Conservation (phyloP, 305 asterid genomes). For the Solanum hybrid region DNA sequence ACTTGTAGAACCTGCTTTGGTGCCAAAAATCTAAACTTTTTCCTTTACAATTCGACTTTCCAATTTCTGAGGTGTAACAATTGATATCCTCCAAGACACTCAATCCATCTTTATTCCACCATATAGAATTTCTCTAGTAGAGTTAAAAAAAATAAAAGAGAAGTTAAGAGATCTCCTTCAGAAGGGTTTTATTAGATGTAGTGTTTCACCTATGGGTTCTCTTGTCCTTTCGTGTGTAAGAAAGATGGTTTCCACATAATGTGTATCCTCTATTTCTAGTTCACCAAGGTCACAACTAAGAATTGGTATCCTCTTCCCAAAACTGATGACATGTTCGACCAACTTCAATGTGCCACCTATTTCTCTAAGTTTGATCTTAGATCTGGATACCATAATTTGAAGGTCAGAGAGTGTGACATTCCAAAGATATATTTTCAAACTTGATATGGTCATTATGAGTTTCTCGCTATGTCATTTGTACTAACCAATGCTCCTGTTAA, state of each 20-base stretch:
- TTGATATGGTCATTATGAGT: not conserved
- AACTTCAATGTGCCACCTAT: not conserved
- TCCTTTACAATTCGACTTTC: not conserved
- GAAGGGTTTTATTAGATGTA: not conserved
- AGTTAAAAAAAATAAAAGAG: no score
- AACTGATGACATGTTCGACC: not conserved
- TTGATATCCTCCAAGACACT: not conserved
- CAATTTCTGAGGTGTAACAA: not conserved
- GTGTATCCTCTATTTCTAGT: not conserved
- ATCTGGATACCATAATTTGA: not conserved
- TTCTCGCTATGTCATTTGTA: not conserved
- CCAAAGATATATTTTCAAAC: not conserved
- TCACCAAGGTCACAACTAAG: not conserved
- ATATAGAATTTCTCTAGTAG: not conserved
- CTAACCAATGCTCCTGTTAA: not conserved
- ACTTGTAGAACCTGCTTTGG: not conserved
- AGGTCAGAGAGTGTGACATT: not conserved
- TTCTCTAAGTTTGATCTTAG: not conserved
- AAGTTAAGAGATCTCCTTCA: not conserved
- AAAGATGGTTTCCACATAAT: not conserved
- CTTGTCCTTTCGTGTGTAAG: not conserved
- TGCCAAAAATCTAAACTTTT: not conserved
- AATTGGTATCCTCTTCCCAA: not conserved
- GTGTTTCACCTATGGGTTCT: not conserved
- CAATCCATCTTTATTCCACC: not conserved